A percentile compares a stretch with the other conserved stretches of the same genome.
Conservation (phyloP, 1,284 basidiomycete genomes). For the Cryptococcus floricola region DNA sequence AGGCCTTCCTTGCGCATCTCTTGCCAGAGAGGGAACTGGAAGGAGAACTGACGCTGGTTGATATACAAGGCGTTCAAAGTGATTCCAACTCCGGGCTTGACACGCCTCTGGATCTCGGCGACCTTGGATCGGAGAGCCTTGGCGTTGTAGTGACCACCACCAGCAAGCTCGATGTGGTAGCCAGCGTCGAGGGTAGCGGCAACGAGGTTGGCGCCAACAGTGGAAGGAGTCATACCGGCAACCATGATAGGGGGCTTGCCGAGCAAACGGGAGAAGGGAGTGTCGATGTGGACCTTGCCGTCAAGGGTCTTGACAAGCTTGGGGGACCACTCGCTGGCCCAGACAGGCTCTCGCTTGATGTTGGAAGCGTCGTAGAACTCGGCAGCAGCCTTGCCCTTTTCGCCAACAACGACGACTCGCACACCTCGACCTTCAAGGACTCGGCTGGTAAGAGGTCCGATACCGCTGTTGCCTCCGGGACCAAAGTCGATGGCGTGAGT, state of each 20-base stretch:
- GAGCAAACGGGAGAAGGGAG: conserved; percentile 89
- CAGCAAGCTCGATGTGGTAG: conserved; percentile 93
- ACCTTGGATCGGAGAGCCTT: conserved; percentile 83
- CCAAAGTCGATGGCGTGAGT: conserved; percentile 97
- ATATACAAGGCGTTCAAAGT: conserved; percentile 96
- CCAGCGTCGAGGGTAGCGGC: conserved; percentile 88
- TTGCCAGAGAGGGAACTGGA: conserved; percentile 97
- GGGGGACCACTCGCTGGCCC: conserved; percentile 84
- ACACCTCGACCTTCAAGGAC: conserved; percentile 92
- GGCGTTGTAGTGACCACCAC: conserved; percentile 94
- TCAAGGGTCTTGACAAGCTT: conserved; percentile 84
- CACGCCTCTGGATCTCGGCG: conserved; percentile 75
- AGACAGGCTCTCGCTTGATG: conserved; percentile 78
- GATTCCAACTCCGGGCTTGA: conserved; percentile 81
- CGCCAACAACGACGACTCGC: conserved; percentile 77
- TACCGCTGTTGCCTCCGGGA: conserved; percentile 87
- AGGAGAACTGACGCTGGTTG: conserved; percentile 93
- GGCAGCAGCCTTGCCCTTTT: conserved; percentile 76
- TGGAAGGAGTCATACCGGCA: conserved; percentile 95
- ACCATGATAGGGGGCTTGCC: conserved; percentile 98
- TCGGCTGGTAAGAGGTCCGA: conserved; percentile 83
- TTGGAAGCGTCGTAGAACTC: conserved; percentile 71
- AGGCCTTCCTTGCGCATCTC: conserved; percentile 94
- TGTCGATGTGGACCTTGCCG: conserved; percentile 87
- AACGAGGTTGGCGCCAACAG: conserved; percentile 88